Conservation (phyloP, 352 stramenopile genomes). For the Phytophthora syringae region DNA sequence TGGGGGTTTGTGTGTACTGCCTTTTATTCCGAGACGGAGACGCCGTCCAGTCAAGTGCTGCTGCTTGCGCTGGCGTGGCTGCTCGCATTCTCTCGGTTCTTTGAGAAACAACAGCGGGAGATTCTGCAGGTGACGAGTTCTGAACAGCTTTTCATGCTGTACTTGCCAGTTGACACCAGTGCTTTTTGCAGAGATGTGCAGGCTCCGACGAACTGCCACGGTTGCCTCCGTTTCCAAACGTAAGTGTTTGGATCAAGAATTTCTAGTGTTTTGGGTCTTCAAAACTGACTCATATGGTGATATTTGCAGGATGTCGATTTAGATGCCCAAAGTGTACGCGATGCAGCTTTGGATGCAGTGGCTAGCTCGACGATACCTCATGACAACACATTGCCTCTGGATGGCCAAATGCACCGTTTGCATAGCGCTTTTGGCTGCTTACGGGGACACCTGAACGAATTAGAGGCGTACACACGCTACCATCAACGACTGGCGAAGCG, state of each 20-base stretch:
- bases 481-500: conserved; percentile 50
- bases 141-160: not conserved
- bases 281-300: not conserved
- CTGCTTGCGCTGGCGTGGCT: conserved; percentile 63
- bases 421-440: conserved; percentile 55
- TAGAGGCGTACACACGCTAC: conserved; percentile 42
- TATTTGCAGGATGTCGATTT: conserved; percentile 39
- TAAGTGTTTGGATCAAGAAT: conserved; percentile 5
- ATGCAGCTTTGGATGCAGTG: conserved; percentile 10
- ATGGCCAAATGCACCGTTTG: conserved; percentile 45
- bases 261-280: not conserved
- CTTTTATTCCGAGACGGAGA: conserved; percentile 41
- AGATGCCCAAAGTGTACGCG: conserved; percentile 6
- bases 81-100: conserved; percentile 53
- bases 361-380: not conserved
- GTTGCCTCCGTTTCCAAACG: conserved; percentile 51
- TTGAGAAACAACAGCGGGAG: conserved; percentile 46
- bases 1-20: conserved; percentile 63
- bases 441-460: conserved; percentile 43
- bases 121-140: conserved; percentile 46
- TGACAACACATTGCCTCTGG: conserved; percentile 8
- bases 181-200: conserved; percentile 21
- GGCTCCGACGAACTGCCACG: conserved; percentile 12
- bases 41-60: conserved; percentile 45
- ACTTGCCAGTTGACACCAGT: not conserved